Conservation (phyloP, 306 rosid species). For the Trichosanthes cucumerina region DNA sequence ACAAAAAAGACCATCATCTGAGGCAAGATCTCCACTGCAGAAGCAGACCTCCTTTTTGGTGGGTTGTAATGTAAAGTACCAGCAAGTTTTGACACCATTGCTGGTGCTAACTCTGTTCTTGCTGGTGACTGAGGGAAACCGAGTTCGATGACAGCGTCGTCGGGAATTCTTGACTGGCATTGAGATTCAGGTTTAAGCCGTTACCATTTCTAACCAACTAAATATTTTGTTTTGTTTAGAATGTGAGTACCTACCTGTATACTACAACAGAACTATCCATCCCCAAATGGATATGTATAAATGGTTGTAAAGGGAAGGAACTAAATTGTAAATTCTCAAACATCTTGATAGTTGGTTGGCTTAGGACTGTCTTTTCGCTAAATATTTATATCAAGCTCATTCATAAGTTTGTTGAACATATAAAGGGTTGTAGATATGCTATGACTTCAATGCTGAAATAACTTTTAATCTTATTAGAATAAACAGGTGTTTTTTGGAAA, state of each 20-base stretch:
- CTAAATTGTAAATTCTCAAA: not conserved
- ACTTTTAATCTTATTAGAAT: not conserved
- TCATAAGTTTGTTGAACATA: not conserved
- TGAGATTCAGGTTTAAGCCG: not conserved
- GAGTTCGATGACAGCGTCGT: not conserved
- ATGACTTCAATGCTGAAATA: not conserved
- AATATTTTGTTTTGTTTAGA: not conserved
- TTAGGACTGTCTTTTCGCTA: not conserved
- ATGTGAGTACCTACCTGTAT: not conserved
- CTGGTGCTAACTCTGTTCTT: constrained; percentile 6
- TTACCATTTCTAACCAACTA: not conserved
- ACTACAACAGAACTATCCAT: constrained; percentile 5
- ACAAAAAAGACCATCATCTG: not conserved
- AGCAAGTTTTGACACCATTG: constrained; percentile 5
- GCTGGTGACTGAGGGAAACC: not conserved
- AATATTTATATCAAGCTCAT: not conserved
- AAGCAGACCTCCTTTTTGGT: not conserved
- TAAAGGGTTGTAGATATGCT: not conserved
- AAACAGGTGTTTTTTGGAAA: not conserved
- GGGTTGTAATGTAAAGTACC: not conserved
- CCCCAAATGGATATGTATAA: constrained; percentile 9
- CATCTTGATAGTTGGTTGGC: not conserved
- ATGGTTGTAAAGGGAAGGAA: not conserved
- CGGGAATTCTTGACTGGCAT: not conserved
- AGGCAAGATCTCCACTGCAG: constrained; percentile 2